Base-by-base conservation (phyloP, 164 flowering plant genomes). In the Magnolia kwangsiensis region DNA sequence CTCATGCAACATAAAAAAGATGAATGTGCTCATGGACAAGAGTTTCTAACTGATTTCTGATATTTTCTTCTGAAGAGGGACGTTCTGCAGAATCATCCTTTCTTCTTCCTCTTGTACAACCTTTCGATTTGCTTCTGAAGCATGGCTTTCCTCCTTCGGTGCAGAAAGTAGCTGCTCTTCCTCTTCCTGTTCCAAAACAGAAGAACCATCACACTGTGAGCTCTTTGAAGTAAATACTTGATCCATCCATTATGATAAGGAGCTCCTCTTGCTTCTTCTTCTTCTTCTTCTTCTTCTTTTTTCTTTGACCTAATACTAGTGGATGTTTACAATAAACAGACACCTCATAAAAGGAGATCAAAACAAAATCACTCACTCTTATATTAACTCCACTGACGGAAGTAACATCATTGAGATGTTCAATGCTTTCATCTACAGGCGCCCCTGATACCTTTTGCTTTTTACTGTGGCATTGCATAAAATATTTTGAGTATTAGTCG, bases 381-480 rank as follows among this genome's bases (percentile, higher is more conserved):
- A 96, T 86, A 84, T 96, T 88, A 66, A 96, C 95, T 72, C 98
- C 98, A 85, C 98, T 91, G 75, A 94, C 97, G 82, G 98, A 97
- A 81, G 98, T 93, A 75, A 96, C 99, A 89, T 96, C 99, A 89
- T 94, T 96, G 20, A 94, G 98, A 78, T 96, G 98, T 75, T 94
- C 97, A 75, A 94, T 94, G 88, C 98, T 94, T 83, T 90, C 97
- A 85, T 94, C 98, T 58, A 66, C 71, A 84, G 83, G 88, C 21
- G 76, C 83, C 72, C 97, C 99, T 69, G 96, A 85, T 58, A 91
- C 91, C 82, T 92, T 96, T 81, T 91, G 98, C 88, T 96, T 96
- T 87, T 93, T 96, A 78, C 98, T 96, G 87, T 18, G n/a, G 23
- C 16, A 31, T 37, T 11, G 29, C n/a, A 18, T 13, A 68, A 0